Evolutionary conservation across 305 asterid species (phyloP).

Genomic region (Fraxinus sp.): DNA sequence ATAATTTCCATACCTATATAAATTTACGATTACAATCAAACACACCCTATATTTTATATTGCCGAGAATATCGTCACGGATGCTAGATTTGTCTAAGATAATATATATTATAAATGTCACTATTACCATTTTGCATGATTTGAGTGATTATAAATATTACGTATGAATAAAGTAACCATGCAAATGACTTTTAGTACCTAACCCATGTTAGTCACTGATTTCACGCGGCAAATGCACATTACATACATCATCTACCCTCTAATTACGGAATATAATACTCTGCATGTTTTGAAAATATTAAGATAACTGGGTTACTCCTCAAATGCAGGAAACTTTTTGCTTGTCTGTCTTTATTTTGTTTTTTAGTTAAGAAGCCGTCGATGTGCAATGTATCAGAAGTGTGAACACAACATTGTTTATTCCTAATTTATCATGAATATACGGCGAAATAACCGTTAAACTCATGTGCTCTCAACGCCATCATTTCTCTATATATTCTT

Average conservation of each 20-base stretch:
- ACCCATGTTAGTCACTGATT: constrained; percentile 28
- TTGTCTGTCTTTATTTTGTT: too few species aligned
- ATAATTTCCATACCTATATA: too few species aligned
- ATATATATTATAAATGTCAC: background rate
- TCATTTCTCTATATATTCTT: constrained; percentile 16
- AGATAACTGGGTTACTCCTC: background rate
- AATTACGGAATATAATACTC: constrained; percentile 15
- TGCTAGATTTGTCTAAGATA: too few species aligned
- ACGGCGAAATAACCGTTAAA: constrained; percentile 29
- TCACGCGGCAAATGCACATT: constrained; percentile 4
- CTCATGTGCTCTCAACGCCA: constrained; percentile 26
- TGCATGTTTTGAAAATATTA: background rate
- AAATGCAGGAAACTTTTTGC: background rate
- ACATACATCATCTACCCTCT: constrained; percentile 5
- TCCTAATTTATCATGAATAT: background rate
- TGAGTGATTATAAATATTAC: background rate
- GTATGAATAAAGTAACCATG: background rate
- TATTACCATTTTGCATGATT: background rate
- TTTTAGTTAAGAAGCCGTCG: background rate
- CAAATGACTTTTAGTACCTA: constrained; percentile 13
- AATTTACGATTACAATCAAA: too few species aligned
- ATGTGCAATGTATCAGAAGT: background rate
- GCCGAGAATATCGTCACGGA: too few species aligned
- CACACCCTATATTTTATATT: too few species aligned
- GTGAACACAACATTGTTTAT: background rate